Evolutionary conservation across 2,329 filamentous ascomycete species (phyloP), one percentile per base, ranked within the genome.

Genomic region (Talaromyces sp.): DNA sequence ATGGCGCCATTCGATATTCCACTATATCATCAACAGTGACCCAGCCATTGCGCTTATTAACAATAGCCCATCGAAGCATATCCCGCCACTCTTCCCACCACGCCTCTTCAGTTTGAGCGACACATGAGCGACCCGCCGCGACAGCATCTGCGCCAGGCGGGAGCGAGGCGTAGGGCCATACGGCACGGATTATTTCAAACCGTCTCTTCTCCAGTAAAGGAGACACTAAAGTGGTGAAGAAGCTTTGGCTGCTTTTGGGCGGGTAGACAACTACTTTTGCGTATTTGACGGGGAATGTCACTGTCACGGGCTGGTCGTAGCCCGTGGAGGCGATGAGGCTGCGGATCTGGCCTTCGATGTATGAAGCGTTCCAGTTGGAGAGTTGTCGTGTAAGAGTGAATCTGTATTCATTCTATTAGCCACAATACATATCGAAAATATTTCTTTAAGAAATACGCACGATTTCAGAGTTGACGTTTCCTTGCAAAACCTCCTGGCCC

Each of bases 41-140:
- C 62, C 62, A 64, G 35, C 54, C 38, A 54, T n/a, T n/a, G 27
- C 57, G 56, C 46, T 60, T 64, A 32, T 43, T 62, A 11, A 64
- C 31, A 19, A 64, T 58, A 3, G 62, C 57, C 51, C 53, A 54
- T n/a, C 57, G 52, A 50, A 64, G 19, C 35, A 60, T 55, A 52
- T 64, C 62, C 54, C 65, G 58, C 68, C 68, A 70, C 29, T 68
- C 66, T 14, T 62, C 61, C 66, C 67, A 70, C 68, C 68, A 69
- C 48, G 63, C 63, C 46, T 69, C 62, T 32, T 64, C 62, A n/a
- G 32, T 62, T 38, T 64, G 62, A 19, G 62, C 62, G 5, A 61
- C 62, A 1, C 60, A 59, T 12, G 51, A 50, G 5, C 62, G 65
- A 0, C 61, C 65, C 19, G 63, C 41, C 27, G 54, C 60, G 29